A percentile compares a stretch with the other conserved stretches of the same genome.
Conservation (phyloP, 1,284 basidiomycete genomes). For the Volvariella volvacea region DNA sequence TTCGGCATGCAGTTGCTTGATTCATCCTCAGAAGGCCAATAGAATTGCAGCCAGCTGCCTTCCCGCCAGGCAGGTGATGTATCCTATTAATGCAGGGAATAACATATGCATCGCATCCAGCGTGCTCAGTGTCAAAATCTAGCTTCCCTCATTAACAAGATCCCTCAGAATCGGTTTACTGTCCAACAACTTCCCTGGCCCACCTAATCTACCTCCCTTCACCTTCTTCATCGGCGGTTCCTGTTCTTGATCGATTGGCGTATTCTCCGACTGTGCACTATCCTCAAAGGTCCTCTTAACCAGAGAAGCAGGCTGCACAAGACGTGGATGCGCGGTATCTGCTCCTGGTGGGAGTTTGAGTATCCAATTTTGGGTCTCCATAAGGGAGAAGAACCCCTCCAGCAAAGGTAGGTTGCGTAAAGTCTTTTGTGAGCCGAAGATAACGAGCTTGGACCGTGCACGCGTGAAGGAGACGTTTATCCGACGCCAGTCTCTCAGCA, state of each 20-base stretch:
- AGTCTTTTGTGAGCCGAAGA: constrained; percentile 82
- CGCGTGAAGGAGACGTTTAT: constrained; percentile 97
- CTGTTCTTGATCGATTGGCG: constrained; percentile 2
- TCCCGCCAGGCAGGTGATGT: no score
- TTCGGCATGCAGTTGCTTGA: no score
- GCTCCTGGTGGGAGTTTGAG: constrained; percentile 48
- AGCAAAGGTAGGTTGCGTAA: constrained; percentile 58
- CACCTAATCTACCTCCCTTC: constrained; percentile 13
- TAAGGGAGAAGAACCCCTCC: constrained; percentile 66
- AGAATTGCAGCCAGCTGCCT: no score
- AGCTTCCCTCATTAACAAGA: constrained; percentile 36
- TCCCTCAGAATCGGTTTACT: constrained; percentile 54
- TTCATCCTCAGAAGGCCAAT: no score
- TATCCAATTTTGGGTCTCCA: constrained; percentile 70
- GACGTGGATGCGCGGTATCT: constrained; percentile 38
- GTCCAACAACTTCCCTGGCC: constrained; percentile 29
- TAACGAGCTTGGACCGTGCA: constrained; percentile 83
- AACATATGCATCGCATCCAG: no score
- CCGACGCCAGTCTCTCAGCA: constrained; percentile 90
- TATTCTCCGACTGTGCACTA: constrained; percentile 7
- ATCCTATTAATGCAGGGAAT: no score
- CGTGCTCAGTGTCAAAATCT: no score
- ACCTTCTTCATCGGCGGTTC: constrained; percentile 28
- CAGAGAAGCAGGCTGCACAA: constrained; percentile 13
- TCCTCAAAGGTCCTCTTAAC: constrained; percentile 5